A percentile compares a stretch with the other conserved stretches of the same genome.
phyloP scores from a whole-genome alignment of 768 basidiomycete genomes.

The Tubosaeta sp. region DNA sequence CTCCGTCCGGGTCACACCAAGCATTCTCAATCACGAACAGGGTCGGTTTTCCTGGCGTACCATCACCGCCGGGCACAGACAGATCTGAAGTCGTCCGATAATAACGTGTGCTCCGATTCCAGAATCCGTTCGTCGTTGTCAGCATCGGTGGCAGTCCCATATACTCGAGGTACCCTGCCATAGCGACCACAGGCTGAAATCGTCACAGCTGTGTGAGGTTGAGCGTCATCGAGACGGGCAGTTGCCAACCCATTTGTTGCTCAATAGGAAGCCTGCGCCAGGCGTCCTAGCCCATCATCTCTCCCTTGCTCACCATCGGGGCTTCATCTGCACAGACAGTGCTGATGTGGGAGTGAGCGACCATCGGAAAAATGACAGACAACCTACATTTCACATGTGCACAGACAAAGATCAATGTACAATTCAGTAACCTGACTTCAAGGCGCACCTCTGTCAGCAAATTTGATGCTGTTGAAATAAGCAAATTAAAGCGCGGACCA shows the following conservation, averaged over 20 bases:
- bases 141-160: slow-evolving; percentile 25
- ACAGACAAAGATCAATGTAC: slow-evolving; percentile 40
- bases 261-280: no score
- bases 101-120: slow-evolving; percentile 29
- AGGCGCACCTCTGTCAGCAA: no score
- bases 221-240: no score
- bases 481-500: no score
- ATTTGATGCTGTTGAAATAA: no score
- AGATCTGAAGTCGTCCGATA: slow-evolving; percentile 12
- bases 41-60: slow-evolving; percentile 13
- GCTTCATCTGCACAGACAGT: slow-evolving; percentile 36
- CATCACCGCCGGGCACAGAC: slow-evolving; percentile 8
- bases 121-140: slow-evolving; percentile 37
- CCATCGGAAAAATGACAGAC: not conserved
- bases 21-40: slow-evolving; percentile 37
- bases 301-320: slow-evolving; percentile 40
- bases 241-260: slow-evolving; percentile 30
- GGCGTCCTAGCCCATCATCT: slow-evolving; percentile 35
- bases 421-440: slow-evolving; percentile 36
- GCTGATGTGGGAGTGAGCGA: slow-evolving; percentile 12
- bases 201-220: slow-evolving; percentile 36
- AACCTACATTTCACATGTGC: slow-evolving; percentile 36
- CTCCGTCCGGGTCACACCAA: slow-evolving; percentile 35
- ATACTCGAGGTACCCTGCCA: slow-evolving; percentile 38
- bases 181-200: slow-evolving; percentile 33